These are phyloP conservation scores for Penicillium ochrochloron DNA, from an alignment of 495 filamentous ascomycete species.

Conservation along the genomic window DNA sequence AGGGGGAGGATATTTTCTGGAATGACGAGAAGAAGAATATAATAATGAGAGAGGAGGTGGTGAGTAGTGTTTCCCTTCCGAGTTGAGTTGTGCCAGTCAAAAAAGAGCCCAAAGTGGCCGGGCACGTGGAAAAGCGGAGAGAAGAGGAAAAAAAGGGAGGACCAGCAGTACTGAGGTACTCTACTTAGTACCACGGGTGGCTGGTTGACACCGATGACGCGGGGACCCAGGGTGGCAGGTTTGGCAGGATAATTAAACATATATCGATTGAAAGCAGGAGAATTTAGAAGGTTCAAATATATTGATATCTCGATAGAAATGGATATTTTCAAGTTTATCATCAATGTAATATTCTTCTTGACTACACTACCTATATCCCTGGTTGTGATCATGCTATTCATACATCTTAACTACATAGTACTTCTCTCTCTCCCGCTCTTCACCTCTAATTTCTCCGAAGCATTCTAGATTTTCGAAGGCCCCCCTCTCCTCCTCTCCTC, in stretches of 20 bases:
- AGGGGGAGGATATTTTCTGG: background rate
- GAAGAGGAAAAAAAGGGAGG: conserved; percentile 4
- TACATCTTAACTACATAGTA: background rate
- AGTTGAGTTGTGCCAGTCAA: background rate
- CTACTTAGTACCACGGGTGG: no score
- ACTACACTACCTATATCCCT: background rate
- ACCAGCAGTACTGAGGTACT: no score
- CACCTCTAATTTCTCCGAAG: conserved; percentile 1
- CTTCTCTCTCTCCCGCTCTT: background rate
- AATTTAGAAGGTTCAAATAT: background rate
- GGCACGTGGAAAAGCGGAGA: conserved; percentile 33
- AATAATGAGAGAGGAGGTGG: conserved; percentile 12
- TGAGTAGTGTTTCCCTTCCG: background rate
- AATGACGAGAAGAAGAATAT: conserved; percentile 7
- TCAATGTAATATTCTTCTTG: background rate
- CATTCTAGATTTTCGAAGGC: conserved; percentile 6
- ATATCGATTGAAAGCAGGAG: background rate
- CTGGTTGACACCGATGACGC: conserved; percentile 25
- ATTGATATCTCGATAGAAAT: background rate
- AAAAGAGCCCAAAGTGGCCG: conserved; percentile 10
- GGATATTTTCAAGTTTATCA: background rate
- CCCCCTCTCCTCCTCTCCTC: background rate
- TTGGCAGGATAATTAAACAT: background rate
- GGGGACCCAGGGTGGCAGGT: conserved; percentile 17
- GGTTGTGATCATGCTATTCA: background rate